Percentiles rank a stretch among this genome's conserved stretches.
Evolutionary conservation across 176 grass and related monocot genomes (phyloP).

Genomic region (Bolboschoenus planiculmis): DNA sequence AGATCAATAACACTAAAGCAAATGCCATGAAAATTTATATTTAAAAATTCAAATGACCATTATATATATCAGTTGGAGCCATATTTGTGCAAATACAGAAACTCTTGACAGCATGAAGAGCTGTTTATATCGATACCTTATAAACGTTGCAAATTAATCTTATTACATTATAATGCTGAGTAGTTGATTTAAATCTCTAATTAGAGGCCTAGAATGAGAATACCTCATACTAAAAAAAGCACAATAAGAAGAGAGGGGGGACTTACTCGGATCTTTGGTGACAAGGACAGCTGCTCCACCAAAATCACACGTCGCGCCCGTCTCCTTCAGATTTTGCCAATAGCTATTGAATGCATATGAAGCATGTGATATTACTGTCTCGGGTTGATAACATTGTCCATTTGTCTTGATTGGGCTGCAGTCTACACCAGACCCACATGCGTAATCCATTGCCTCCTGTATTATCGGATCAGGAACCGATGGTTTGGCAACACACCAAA

Average conservation of each 20-base stretch:
- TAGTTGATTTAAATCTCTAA: background rate
- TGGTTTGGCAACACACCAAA: conserved; percentile 96
- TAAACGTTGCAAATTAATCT: background rate
- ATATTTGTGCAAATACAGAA: background rate
- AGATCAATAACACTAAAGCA: background rate
- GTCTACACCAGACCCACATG: conserved; percentile 56
- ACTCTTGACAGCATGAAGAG: background rate
- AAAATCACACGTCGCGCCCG: conserved; percentile 69
- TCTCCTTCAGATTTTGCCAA: conserved; percentile 53
- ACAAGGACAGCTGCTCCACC: conserved; percentile 76
- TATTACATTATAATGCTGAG: background rate
- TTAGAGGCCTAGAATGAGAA: background rate
- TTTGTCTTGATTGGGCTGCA: conserved; percentile 47
- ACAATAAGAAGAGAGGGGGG: background rate
- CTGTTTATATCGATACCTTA: background rate
- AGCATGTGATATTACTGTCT: conserved; percentile 68
- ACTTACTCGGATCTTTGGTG: conserved; percentile 72
- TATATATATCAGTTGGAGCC: background rate
- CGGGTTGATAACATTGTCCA: conserved; percentile 60
- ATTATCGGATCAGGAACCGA: conserved; percentile 79
- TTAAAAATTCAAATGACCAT: background rate
- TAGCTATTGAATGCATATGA: conserved; percentile 89
- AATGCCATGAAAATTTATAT: background rate
- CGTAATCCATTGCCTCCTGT: conserved; percentile 90
- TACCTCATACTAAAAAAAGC: background rate